phyloP scores from a whole-genome alignment of 495 filamentous ascomycete genomes.

The Aeminium ludgeri region DNA sequence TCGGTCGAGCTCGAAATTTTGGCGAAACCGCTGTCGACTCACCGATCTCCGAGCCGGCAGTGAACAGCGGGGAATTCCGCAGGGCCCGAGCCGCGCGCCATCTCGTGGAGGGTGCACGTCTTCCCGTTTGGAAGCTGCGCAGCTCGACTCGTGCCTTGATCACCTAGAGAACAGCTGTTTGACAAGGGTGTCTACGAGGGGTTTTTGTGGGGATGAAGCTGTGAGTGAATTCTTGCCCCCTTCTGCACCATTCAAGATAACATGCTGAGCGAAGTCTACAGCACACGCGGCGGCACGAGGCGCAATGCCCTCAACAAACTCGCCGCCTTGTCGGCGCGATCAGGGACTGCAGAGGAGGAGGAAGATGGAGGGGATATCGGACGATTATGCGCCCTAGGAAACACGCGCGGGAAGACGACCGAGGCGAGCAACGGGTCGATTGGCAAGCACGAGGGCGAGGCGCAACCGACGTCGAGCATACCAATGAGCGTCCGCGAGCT shows the following conservation, averaged over 20 bases:
- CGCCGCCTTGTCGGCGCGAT: slow-evolving; percentile 21
- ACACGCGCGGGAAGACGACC: not conserved
- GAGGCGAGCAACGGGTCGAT: slow-evolving; percentile 13
- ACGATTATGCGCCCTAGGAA: slow-evolving; percentile 20
- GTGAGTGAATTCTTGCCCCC: no score
- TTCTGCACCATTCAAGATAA: not conserved
- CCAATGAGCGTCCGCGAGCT: slow-evolving; percentile 53
- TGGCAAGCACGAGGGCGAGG: not conserved
- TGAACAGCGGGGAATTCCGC: no score
- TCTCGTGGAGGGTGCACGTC: no score
- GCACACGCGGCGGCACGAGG: slow-evolving; percentile 7
- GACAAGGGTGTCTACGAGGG: no score
- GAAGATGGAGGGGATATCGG: slow-evolving; percentile 17
- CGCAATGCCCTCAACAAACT: slow-evolving; percentile 27
- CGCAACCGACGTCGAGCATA: slow-evolving; percentile 5
- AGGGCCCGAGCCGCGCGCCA: no score
- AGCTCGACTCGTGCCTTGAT: no score
- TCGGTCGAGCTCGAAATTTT: not conserved
- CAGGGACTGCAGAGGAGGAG: slow-evolving; percentile 4
- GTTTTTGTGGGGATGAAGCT: no score
- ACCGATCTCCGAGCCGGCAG: no score
- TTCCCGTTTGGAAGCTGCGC: no score
- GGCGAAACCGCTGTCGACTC: no score
- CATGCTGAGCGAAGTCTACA: slow-evolving; percentile 6
- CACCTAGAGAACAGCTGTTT: no score